Conservation (phyloP, 805 yeast genomes). For the Lipomyces anomalus region DNA sequence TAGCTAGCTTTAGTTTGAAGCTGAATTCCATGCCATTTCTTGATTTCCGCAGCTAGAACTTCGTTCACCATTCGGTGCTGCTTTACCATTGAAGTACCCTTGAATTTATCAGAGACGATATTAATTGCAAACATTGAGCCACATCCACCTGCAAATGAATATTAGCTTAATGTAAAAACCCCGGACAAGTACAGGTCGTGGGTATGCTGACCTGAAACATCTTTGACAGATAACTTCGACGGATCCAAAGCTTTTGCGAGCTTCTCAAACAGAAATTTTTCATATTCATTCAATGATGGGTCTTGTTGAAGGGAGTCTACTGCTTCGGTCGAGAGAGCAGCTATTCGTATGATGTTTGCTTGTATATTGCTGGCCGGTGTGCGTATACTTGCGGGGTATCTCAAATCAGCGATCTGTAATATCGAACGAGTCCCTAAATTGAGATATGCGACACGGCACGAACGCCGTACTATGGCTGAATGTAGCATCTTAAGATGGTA, state of each 20-base stretch:
- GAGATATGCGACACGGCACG: too few relatives aligned
- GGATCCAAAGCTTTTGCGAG: constrained; percentile 58
- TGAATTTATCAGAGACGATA: constrained; percentile 65
- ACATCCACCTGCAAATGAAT: constrained; percentile 55
- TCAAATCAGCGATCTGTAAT: too few relatives aligned
- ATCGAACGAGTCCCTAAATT: too few relatives aligned
- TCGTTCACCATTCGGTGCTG: constrained; percentile 89
- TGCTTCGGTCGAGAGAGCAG: too few relatives aligned
- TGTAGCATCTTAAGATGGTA: too few relatives aligned
- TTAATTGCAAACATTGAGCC: constrained; percentile 95
- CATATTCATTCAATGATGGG: constrained; percentile 11
- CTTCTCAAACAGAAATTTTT: constrained; percentile 30
- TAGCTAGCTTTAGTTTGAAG: constrained; percentile 65
- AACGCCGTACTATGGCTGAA: too few relatives aligned
- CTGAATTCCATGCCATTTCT: constrained; percentile 93
- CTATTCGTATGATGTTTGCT: too few relatives aligned
- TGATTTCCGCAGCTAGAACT: constrained; percentile 73
- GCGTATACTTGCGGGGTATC: too few relatives aligned
- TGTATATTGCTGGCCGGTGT: too few relatives aligned
- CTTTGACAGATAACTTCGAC: constrained; percentile 57
- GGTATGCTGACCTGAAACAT: constrained; percentile 57
- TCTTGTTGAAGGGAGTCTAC: too few relatives aligned
- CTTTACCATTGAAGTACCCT: constrained; percentile 76
- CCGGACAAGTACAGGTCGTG: not conserved
- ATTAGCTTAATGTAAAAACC: not conserved